phyloP scores from a whole-genome alignment of 495 filamentous ascomycete genomes.

The Lophium mytilinum region DNA sequence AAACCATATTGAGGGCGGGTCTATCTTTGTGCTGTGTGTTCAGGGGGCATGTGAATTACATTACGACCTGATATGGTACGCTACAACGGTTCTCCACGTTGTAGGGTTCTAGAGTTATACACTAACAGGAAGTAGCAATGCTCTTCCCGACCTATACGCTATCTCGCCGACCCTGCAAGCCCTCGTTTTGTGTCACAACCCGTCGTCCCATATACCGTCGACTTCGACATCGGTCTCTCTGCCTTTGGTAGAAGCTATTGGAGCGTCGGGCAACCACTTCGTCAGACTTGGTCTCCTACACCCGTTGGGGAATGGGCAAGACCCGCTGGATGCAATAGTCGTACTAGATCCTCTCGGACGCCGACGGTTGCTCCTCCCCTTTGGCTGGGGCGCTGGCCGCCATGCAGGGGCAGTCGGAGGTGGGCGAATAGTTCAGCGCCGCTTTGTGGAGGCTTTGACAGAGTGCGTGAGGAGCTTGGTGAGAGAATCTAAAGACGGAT shows the following conservation, averaged over 20 bases:
- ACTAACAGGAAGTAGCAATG: background rate
- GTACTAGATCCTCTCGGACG: constrained; percentile 32
- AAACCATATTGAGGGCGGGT: constrained; percentile 5
- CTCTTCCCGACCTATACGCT: constrained; percentile 12
- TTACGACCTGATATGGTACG: constrained; percentile 24
- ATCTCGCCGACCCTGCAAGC: constrained; percentile 19
- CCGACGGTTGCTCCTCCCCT: constrained; percentile 34
- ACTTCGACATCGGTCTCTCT: constrained; percentile 6
- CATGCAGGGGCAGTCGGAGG: constrained; percentile 14
- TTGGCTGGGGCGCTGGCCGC: constrained; percentile 36
- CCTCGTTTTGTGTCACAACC: constrained; percentile 21
- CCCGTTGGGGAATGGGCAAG: constrained; percentile 37
- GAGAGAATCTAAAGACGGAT: too few relatives aligned
- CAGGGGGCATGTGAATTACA: constrained; percentile 19
- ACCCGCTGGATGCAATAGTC: constrained; percentile 37
- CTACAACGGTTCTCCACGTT: background rate
- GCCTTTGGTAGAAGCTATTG: constrained; percentile 18
- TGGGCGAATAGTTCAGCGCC: constrained; percentile 22
- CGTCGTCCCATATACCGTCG: constrained; percentile 17
- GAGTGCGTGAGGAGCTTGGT: constrained; percentile 24
- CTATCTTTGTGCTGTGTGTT: constrained; percentile 18
- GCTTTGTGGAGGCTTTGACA: constrained; percentile 27
- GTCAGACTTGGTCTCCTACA: constrained; percentile 35
- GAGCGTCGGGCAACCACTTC: constrained; percentile 21
- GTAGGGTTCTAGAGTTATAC: background rate